Percentiles rank a stretch among this genome's conserved stretches.
phyloP scores from a whole-genome alignment of 2,329 filamentous ascomycete species.

The Cordyceps tenuipes region DNA sequence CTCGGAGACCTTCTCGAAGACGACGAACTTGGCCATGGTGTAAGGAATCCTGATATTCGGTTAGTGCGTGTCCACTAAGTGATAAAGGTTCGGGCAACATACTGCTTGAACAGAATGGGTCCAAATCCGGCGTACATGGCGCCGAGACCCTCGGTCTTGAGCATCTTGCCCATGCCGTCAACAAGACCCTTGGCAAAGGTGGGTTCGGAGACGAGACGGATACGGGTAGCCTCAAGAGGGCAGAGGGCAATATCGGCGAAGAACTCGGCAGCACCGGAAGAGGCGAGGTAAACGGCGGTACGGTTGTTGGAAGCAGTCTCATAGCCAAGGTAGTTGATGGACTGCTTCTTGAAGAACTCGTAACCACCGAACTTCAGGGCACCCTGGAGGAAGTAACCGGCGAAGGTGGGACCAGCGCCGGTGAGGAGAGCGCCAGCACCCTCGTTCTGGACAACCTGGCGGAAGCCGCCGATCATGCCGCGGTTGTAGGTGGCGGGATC shows the following conservation, averaged over 20 bases:
- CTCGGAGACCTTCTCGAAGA: conserved; percentile 83
- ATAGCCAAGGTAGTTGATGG: conserved; percentile 65
- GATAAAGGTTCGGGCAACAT: conserved; percentile 16
- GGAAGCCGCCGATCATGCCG: conserved; percentile 72
- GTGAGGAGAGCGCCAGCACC: conserved; percentile 73
- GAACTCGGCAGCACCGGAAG: conserved; percentile 50
- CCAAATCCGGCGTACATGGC: conserved; percentile 82
- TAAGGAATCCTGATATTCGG: conserved; percentile 59
- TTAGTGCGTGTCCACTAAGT: not conserved
- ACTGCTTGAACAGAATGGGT: conserved; percentile 57
- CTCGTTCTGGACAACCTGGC: conserved; percentile 67
- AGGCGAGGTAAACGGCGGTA: conserved; percentile 64
- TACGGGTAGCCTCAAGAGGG: conserved; percentile 80
- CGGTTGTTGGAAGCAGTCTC: conserved; percentile 65
- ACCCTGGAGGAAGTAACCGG: conserved; percentile 82
- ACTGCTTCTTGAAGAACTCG: conserved; percentile 84
- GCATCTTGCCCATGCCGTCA: conserved; percentile 66
- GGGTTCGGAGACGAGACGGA: conserved; percentile 75
- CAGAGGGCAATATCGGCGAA: conserved; percentile 68
- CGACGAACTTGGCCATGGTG: conserved; percentile 93
- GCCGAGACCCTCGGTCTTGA: conserved; percentile 65
- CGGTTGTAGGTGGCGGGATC: conserved; percentile 75
- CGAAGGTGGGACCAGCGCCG: conserved; percentile 68
- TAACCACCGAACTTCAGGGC: conserved; percentile 85
- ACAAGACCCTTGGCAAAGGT: conserved; percentile 68